A percentile compares a stretch with the other conserved stretches of the same genome.
Evolutionary conservation across 164 flowering plant genomes (phyloP).

Genomic region (Chimonanthus praecox): DNA sequence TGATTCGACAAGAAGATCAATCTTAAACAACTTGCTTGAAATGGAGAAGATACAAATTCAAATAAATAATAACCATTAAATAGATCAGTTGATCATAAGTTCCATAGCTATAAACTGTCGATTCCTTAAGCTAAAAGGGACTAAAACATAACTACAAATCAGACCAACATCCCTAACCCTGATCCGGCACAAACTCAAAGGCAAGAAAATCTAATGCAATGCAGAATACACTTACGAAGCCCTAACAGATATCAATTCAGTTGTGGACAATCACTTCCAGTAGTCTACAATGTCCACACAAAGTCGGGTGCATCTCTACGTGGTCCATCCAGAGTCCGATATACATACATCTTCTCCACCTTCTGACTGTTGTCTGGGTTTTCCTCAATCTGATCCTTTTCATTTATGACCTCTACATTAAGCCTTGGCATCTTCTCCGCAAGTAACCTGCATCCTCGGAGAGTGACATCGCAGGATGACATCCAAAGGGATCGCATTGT

Average conservation of each 20-base stretch:
- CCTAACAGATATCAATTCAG: not conserved
- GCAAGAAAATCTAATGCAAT: not conserved
- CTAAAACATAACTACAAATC: not conserved
- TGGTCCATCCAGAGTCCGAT: slow-evolving; percentile 67
- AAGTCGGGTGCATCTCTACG: slow-evolving; percentile 67
- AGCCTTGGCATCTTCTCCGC: slow-evolving; percentile 69
- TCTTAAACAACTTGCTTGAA: no score
- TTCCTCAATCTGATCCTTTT: slow-evolving; percentile 35
- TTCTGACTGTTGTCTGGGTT: slow-evolving; percentile 31
- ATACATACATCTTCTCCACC: slow-evolving; percentile 81
- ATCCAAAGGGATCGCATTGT: slow-evolving; percentile 99
- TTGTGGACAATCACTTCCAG: not conserved
- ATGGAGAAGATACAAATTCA: not conserved
- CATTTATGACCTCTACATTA: slow-evolving; percentile 82
- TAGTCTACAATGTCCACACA: slow-evolving; percentile 35
- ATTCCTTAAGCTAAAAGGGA: not conserved
- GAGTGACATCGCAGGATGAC: slow-evolving; percentile 83
- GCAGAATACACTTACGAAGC: not conserved
- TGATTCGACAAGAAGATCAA: no score
- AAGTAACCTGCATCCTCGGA: slow-evolving; percentile 71
- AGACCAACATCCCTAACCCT: not conserved
- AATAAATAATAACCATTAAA: not conserved
- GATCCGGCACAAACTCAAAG: not conserved
- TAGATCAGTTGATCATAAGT: slow-evolving; percentile 2
- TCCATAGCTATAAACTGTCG: not conserved